These are phyloP conservation scores for Bipolaris zeicola DNA, from an alignment of 2,329 filamentous ascomycete genomes.

Conservation along the genomic window DNA sequence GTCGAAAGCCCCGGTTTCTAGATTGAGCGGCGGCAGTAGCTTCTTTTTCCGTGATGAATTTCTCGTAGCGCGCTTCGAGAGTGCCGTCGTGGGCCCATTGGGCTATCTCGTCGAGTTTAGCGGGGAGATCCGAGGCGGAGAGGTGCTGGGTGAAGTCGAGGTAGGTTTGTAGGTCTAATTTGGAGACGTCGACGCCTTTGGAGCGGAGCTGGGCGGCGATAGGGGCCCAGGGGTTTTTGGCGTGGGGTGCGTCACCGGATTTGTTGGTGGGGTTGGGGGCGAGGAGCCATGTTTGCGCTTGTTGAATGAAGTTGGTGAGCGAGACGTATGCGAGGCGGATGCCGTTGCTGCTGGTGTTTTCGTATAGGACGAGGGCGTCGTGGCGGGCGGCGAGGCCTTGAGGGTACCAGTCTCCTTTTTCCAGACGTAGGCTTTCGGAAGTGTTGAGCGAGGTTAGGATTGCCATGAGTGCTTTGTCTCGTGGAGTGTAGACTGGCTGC, in stretches of 20 bases:
- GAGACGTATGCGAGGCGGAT: neutral
- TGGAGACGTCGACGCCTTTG: neutral
- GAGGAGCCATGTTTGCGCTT: neutral
- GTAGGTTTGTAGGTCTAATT: neutral
- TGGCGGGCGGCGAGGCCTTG: slow-evolving; percentile 4
- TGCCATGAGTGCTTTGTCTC: slow-evolving; percentile 7
- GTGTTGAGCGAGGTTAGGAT: slow-evolving; percentile 2
- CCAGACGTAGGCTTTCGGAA: neutral
- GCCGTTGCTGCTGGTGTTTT: neutral
- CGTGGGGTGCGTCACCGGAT: neutral
- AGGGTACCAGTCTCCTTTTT: slow-evolving; percentile 5
- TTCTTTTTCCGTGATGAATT: neutral
- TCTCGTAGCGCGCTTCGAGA: neutral
- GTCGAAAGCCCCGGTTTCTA: no score
- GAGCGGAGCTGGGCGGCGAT: neutral
- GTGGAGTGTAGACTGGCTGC: neutral
- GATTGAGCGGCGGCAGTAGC: neutral
- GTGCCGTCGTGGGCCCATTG: neutral
- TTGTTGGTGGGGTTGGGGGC: neutral
- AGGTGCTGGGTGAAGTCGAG: neutral
- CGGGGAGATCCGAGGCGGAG: neutral
- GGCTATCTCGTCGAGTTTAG: neutral
- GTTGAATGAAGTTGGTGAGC: neutral
- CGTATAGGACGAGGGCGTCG: slow-evolving; percentile 3
- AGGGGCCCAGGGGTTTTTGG: neutral